Evolutionary conservation across 2,329 filamentous ascomycete genomes (phyloP).

Genomic region (Keithomyces neogunnii): DNA sequence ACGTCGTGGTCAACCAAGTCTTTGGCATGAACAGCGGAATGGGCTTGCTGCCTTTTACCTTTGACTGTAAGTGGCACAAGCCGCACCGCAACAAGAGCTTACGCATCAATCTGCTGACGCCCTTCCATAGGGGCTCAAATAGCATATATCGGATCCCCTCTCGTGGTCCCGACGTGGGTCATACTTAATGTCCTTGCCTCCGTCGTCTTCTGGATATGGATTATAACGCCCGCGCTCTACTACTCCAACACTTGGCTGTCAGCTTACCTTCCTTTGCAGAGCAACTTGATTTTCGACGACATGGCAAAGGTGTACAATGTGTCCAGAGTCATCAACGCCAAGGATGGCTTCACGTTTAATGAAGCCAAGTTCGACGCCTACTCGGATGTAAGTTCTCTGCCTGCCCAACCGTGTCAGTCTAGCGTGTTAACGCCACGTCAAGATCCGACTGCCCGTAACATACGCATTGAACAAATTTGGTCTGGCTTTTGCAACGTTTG

Average conservation of each 20-base stretch:
- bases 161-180: constrained; percentile 34
- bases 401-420: not conserved
- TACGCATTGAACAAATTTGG: constrained; percentile 41
- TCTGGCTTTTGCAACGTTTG: constrained; percentile 42
- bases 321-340: constrained; percentile 35
- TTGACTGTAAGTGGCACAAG: constrained; percentile 24
- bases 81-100: too few species aligned
- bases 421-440: not conserved
- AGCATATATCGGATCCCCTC: constrained; percentile 31
- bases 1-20: constrained; percentile 35
- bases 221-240: constrained; percentile 34
- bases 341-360: constrained; percentile 32
- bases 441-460: constrained; percentile 35
- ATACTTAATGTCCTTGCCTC: constrained; percentile 38
- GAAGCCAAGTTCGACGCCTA: constrained; percentile 40
- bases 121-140: constrained; percentile 17
- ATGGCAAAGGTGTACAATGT: constrained; percentile 40
- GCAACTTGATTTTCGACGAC: constrained; percentile 46
- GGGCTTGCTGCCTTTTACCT: constrained; percentile 31
- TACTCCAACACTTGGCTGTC: constrained; percentile 42
- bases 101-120: not conserved
- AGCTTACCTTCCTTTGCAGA: constrained; percentile 42
- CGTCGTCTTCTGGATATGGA: constrained; percentile 38
- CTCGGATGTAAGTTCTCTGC: constrained; percentile 31
- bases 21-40: constrained; percentile 38